Evolutionary conservation across 176 grass and related monocot genomes (phyloP).

Genomic region (Neostapfia colusana): DNA sequence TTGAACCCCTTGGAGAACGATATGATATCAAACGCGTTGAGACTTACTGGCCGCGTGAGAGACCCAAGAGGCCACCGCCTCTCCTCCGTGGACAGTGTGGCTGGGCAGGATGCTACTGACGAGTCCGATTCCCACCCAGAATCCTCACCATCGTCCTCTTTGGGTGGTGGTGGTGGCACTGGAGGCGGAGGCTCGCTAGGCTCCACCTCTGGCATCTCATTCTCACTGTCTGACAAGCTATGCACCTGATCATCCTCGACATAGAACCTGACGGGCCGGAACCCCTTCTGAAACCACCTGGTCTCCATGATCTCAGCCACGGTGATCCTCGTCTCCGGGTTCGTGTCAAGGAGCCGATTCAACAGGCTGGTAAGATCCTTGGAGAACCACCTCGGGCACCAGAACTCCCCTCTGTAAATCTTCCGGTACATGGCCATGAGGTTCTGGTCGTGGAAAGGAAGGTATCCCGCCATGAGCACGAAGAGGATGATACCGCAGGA

Average conservation of each 20-base stretch:
- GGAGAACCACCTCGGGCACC: constrained; percentile 94
- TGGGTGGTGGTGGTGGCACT: not conserved
- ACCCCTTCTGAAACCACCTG: constrained; percentile 93
- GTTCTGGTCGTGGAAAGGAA: constrained; percentile 96
- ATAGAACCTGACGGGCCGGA: constrained; percentile 79
- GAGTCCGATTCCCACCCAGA: constrained; percentile 93
- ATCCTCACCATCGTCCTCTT: constrained; percentile 52
- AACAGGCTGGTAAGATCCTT: constrained; percentile 60
- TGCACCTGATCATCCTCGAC: constrained; percentile 83
- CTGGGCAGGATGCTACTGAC: constrained; percentile 82
- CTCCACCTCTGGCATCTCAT: not conserved
- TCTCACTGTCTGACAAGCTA: constrained; percentile 47
- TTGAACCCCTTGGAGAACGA: constrained; percentile 85
- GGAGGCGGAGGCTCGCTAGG: constrained; percentile 37
- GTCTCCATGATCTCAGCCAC: constrained; percentile 82
- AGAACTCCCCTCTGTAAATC: constrained; percentile 90
- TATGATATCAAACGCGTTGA: constrained; percentile 97
- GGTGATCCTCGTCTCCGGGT: constrained; percentile 76
- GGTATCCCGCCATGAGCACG: constrained; percentile 94
- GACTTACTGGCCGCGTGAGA: constrained; percentile 75
- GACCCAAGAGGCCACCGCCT: constrained; percentile 26
- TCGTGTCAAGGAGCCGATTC: constrained; percentile 68
- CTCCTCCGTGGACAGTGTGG: constrained; percentile 68
- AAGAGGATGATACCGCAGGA: constrained; percentile 91
- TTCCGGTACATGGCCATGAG: constrained; percentile 94